Percentiles rank a stretch among this genome's conserved stretches.
Conservation (phyloP, 1,139 yeast genomes). For the Candida sojae region DNA sequence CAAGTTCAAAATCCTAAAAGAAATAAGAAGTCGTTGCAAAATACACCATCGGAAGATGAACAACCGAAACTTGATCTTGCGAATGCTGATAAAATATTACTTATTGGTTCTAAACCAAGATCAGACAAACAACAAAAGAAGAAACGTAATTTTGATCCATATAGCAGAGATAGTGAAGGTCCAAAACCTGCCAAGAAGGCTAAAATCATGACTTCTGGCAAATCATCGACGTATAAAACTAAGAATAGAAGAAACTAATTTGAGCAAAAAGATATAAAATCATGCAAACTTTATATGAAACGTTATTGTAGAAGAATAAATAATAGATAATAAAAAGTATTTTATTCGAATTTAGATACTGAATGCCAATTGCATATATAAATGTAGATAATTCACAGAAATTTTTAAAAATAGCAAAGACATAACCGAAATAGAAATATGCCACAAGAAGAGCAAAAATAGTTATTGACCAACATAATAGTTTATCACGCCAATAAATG, state of each 20-base stretch:
- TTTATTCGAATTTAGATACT: too few species aligned
- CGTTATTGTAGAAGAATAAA: too few species aligned
- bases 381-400: too few species aligned
- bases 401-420: neutral
- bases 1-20: conserved; percentile 16
- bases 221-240: conserved; percentile 48
- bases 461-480: too few species aligned
- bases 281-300: too few species aligned
- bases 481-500: neutral
- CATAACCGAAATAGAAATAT: neutral
- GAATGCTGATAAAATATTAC: conserved; percentile 49
- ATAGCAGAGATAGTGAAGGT: conserved; percentile 45
- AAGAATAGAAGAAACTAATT: conserved; percentile 14
- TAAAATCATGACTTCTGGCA: conserved; percentile 43
- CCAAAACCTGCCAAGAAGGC: conserved; percentile 53
- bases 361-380: too few species aligned
- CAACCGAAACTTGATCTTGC: conserved; percentile 46
- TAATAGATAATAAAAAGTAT: too few species aligned
- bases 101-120: conserved; percentile 22
- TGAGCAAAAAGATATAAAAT: neutral
- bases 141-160: conserved; percentile 64
- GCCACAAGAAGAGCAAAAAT: neutral
- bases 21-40: conserved; percentile 9
- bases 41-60: conserved; percentile 8
- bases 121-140: conserved; percentile 26